These are phyloP conservation scores for Tothia fuscella DNA, from an alignment of 2,329 filamentous ascomycete species.

Conservation along the genomic window DNA sequence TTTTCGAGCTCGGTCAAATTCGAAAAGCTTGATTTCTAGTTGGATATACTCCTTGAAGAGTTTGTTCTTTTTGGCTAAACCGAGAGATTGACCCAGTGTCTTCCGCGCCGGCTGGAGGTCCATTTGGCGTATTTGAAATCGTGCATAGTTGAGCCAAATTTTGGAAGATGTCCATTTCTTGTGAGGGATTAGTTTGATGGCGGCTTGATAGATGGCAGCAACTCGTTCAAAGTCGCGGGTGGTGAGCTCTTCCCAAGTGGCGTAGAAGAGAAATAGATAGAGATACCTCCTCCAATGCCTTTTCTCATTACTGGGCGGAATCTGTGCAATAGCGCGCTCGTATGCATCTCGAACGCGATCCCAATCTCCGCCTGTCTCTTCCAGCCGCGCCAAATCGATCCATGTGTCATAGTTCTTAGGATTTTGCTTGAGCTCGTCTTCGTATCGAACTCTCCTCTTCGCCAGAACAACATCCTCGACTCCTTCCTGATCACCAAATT, in stretches of 20 bases:
- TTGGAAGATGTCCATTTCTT: conserved; percentile 97
- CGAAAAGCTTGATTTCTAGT: conserved; percentile 83
- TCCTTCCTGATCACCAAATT: conserved; percentile 85
- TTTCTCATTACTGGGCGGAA: conserved; percentile 92
- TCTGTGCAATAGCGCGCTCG: conserved; percentile 87
- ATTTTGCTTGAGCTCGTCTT: conserved; percentile 87
- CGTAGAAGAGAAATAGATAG: conserved; percentile 96
- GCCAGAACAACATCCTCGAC: conserved; percentile 94
- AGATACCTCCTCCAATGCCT: conserved; percentile 95
- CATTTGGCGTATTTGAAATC: conserved; percentile 84
- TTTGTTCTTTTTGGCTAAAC: conserved; percentile 92
- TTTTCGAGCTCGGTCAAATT: conserved; percentile 81
- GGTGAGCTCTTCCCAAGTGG: conserved; percentile 85
- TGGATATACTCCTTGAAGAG: conserved; percentile 90
- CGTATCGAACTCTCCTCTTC: conserved; percentile 85
- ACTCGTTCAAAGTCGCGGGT: conserved; percentile 67
- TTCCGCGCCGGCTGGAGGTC: conserved; percentile 73
- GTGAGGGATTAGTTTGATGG: conserved; percentile 78
- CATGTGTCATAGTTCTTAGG: conserved; percentile 94
- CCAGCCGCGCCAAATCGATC: conserved; percentile 88
- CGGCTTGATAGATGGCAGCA: conserved; percentile 82
- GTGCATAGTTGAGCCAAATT: conserved; percentile 84
- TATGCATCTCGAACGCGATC: conserved; percentile 87
- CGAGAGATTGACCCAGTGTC: conserved; percentile 77
- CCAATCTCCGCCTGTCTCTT: conserved; percentile 71